Conservation (phyloP, 805 yeast genomes). For the Candida pini region DNA sequence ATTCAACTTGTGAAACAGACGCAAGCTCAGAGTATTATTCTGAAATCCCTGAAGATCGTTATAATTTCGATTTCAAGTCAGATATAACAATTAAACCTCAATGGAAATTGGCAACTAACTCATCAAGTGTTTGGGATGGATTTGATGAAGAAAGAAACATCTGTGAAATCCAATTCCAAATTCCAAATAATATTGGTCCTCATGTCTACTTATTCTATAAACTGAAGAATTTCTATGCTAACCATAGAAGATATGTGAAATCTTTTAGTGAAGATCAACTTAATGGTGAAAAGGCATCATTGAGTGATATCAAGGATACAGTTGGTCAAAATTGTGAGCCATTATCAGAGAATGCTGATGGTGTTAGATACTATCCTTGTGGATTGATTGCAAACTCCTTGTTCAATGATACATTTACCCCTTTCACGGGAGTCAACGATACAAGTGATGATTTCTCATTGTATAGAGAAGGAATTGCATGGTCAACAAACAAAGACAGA, state of each 20-base stretch:
- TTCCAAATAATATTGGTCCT: slow-evolving; percentile 67
- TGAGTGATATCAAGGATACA: slow-evolving; percentile 46
- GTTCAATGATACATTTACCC: slow-evolving; percentile 69
- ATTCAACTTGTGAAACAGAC: slow-evolving; percentile 55
- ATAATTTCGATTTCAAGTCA: slow-evolving; percentile 53
- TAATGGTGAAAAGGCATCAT: slow-evolving; percentile 63
- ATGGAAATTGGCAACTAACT: slow-evolving; percentile 54
- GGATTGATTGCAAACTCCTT: slow-evolving; percentile 78
- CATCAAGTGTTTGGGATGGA: slow-evolving; percentile 33
- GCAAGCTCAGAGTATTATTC: slow-evolving; percentile 42
- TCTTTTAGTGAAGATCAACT: slow-evolving; percentile 78
- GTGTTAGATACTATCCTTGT: slow-evolving; percentile 67
- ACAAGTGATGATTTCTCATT: slow-evolving; percentile 39
- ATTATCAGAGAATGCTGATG: slow-evolving; percentile 39
- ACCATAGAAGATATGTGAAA: slow-evolving; percentile 90
- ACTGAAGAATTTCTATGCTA: slow-evolving; percentile 83
- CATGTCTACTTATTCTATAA: slow-evolving; percentile 78
- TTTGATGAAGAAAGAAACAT: slow-evolving; percentile 42
- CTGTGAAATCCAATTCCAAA: slow-evolving; percentile 68
- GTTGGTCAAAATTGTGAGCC: slow-evolving; percentile 60
- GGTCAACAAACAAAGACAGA: slow-evolving; percentile 62
- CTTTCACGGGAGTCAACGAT: slow-evolving; percentile 38
- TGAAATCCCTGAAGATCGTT: slow-evolving; percentile 56
- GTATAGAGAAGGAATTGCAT: slow-evolving; percentile 55
- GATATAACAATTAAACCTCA: slow-evolving; percentile 39